Evolutionary conservation across 345 rosid genomes (phyloP).

Genomic region (Aethionema arabicum): DNA sequence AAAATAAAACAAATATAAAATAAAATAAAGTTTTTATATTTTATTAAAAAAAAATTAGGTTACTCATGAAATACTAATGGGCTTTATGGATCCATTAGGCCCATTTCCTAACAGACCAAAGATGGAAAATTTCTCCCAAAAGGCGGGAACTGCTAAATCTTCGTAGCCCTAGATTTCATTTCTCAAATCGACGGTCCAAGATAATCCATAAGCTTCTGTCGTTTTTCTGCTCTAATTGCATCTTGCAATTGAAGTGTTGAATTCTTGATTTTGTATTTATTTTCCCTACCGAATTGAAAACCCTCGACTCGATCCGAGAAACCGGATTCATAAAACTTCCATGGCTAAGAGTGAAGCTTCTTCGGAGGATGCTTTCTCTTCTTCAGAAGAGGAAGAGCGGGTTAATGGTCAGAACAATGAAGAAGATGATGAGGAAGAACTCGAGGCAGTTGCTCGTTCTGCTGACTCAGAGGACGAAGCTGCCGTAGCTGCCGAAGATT

Average conservation of each 20-base stretch:
- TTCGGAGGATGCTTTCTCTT: slow-evolving; percentile 56
- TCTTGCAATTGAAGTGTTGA: neutral
- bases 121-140: slow-evolving; percentile 1
- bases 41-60: no score
- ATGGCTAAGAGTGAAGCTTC: slow-evolving; percentile 53
- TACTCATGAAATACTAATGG: neutral
- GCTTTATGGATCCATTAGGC: neutral
- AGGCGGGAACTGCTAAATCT: slow-evolving; percentile 26
- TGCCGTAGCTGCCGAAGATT: slow-evolving; percentile 25
- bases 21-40: neutral
- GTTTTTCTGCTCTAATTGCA: slow-evolving; percentile 4
- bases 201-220: neutral
- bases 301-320: slow-evolving; percentile 35
- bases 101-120: slow-evolving; percentile 5
- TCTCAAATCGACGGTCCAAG: slow-evolving; percentile 13
- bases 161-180: slow-evolving; percentile 16
- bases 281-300: slow-evolving; percentile 12
- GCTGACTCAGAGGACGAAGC: slow-evolving; percentile 63
- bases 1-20: neutral
- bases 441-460: slow-evolving; percentile 87
- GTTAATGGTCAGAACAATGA: slow-evolving; percentile 44
- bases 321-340: slow-evolving; percentile 42
- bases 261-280: neutral
- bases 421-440: slow-evolving; percentile 84
- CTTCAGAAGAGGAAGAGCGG: slow-evolving; percentile 56